Base-by-base conservation (phyloP, 202 grass and related monocot species). In the Carex sylvatica region DNA sequence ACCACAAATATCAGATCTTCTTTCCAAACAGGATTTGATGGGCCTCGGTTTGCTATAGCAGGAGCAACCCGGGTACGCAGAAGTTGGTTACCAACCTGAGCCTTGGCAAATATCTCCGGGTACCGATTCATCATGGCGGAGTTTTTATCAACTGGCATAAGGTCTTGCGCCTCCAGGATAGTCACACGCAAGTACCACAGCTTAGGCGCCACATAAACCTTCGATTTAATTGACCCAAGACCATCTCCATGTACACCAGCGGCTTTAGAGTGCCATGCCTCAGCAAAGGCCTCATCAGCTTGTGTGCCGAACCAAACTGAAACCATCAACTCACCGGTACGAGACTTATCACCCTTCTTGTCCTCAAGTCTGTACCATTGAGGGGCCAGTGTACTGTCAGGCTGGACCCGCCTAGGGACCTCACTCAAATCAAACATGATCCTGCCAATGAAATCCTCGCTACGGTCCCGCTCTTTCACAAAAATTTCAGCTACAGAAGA, bases 131-230 rank as follows among this genome's bases (percentile, higher is more conserved):
- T 83, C n/a, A 82, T 47, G 58, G 87, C 46, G 1, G 84, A 28
- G 1, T 55, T 87, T 80, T 93, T 93, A 52, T 92, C 85, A 70
- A 61, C 58, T 0, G 87, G 83, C 58, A 92, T 61, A 60, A 97
- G 49, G 63, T 97, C 94, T 80, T 94, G 94, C 2, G 85, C 94
- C 76, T 97, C 92, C 49, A 97, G 68, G 55, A 94, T 54, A 0
- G 88, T 87, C 49, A 94, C 88, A 16, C 94, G 91, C 30, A 97
- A 92, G 66, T 97, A 97, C 94, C 91, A 97, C 0, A 97, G 85
- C 90, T 97, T 97, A n/a, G 94, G 94, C 1, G 94, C 91, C 13
- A 97, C 91, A 31, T 97, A 97, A 0, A 97, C 94, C 85, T 97
- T 91, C 22, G 94, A 94, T 80, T 89, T 97, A 77, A 97, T 94